Evolutionary conservation across 83 land plant species (phyloP), one percentile per base, ranked within the genome.

Genomic region (Thuja plicata): DNA sequence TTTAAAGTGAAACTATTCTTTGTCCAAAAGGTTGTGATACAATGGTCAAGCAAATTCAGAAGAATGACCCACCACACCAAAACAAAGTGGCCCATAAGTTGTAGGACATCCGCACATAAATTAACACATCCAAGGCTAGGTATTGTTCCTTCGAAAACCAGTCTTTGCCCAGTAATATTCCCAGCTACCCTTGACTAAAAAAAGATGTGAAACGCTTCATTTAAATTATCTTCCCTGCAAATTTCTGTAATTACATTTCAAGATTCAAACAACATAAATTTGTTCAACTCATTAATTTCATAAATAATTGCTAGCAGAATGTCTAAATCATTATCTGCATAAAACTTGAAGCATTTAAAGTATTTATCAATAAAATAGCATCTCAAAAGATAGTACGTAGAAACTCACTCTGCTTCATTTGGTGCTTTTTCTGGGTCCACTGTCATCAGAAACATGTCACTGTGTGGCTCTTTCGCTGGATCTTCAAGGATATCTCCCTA

Each of bases 401-500:
- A 9, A 17, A 90, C 98, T 93, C 91, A 98, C 99, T 98, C 98
- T 2, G 99, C 97, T 57, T 91, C 62, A 87, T 95, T 78, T 24
- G 99, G 99, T 79, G 99, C 99, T 87, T 96, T 96, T 92, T 97
- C 98, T 57, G 98, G 99, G 78, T 96, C 96, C 52, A 94, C 97
- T 77, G 91, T 89, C 97, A 98, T 94, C 93, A 92, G 57, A 38
- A 81, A 90, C 91, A 93, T 93, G 81, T 92, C 94, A 89, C 92
- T 90, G 13, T 70, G 74, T 19, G 94, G 94, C 55, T 93, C 94
- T 74, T 93, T 97, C 74, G 94, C 97, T 38, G 99, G 99, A 84
- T 98, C 97, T 87, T 98, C 99, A 79, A 98, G 88, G 83, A 98
- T 96, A 78, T 97, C 99, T 62, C 99, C 99, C 99, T 97, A 93